Conservation (phyloP, 2,329 filamentous ascomycete species). For the Neospermospora avenae region DNA sequence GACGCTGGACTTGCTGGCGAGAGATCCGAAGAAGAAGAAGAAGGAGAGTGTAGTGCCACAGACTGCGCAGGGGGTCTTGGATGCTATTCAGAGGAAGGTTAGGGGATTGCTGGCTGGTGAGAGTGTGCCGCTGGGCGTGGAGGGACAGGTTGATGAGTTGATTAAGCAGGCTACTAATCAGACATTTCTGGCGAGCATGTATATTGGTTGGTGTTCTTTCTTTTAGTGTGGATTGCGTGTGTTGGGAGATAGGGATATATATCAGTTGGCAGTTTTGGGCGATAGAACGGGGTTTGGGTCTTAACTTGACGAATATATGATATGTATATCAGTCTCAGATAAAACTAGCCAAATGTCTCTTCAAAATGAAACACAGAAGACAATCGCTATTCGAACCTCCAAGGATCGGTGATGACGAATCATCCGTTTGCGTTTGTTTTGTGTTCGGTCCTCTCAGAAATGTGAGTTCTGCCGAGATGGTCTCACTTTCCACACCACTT, state of each 20-base stretch:
- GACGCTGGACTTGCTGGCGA: conserved; percentile 81
- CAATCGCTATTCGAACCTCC: too few species aligned
- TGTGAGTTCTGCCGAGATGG: not conserved
- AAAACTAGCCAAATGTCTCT: too few species aligned
- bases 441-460: not conserved
- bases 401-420: not conserved
- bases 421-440: not conserved
- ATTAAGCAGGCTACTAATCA: conserved; percentile 82
- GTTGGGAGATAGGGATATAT: not conserved
- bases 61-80: conserved; percentile 76
- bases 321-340: too few species aligned
- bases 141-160: conserved; percentile 95
- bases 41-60: conserved; percentile 50
- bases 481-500: conserved; percentile 7
- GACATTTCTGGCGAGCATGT: conserved; percentile 84
- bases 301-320: too few species aligned
- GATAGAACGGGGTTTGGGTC: not conserved
- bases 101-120: conserved; percentile 80
- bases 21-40: conserved; percentile 57
- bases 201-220: conserved; percentile 87
- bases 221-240: conserved; percentile 40
- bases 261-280: not conserved
- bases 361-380: too few species aligned
- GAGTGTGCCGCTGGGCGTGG: conserved; percentile 88
- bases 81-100: conserved; percentile 84